Percentiles rank a stretch among this genome's conserved stretches.
phyloP scores from a whole-genome alignment of 257 asterid genomes.

The Solanum appendiculatum region DNA sequence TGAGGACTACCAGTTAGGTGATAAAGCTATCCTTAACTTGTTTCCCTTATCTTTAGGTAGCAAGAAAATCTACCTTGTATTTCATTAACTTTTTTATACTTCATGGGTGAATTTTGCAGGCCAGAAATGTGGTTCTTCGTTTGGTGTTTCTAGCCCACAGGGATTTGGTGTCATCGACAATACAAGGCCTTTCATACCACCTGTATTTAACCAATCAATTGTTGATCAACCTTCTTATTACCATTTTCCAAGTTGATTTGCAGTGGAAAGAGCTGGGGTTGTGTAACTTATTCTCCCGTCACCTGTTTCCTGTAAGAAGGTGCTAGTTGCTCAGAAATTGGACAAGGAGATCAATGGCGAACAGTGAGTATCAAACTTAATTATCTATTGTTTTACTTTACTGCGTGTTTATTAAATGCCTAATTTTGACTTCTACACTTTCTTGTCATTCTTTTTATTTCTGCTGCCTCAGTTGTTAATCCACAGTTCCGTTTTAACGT shows the following conservation, averaged over 20 bases:
- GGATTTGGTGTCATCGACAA: neutral
- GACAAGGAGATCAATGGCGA: too few species aligned
- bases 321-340: too few species aligned
- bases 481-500: too few species aligned
- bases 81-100: neutral
- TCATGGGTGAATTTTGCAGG: neutral
- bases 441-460: too few species aligned
- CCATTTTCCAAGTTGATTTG: neutral
- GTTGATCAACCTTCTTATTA: neutral
- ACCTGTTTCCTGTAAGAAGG: too few species aligned
- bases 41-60: neutral
- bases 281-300: too few species aligned
- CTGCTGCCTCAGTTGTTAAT: too few species aligned
- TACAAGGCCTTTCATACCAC: neutral
- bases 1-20: conserved; percentile 61
- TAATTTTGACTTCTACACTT: too few species aligned
- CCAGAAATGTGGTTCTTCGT: neutral
- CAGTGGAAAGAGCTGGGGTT: neutral
- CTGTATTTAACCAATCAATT: neutral
- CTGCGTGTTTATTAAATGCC: too few species aligned
- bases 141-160: neutral
- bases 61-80: neutral
- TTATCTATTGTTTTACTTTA: too few species aligned
- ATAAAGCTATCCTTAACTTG: conserved; percentile 2
- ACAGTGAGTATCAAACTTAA: too few species aligned